These are phyloP conservation scores for Ophiostoma triangulosporum DNA, from an alignment of 2,329 filamentous ascomycete genomes.

Conservation along the genomic window DNA sequence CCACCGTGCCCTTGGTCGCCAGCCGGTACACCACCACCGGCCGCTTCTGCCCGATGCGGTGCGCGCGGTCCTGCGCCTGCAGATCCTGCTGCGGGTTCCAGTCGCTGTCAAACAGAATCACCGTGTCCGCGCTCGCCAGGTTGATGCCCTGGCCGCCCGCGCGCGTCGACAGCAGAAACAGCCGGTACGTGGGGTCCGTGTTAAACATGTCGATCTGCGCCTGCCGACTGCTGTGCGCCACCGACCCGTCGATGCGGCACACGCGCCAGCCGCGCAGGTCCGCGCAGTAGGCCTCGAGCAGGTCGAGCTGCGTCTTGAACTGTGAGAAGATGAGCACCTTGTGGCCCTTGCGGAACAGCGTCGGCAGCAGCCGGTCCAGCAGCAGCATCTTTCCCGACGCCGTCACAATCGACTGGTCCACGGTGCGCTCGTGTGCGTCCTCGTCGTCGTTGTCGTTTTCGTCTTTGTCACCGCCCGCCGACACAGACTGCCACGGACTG, in stretches of 20 bases:
- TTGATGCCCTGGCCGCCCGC: conserved; percentile 95
- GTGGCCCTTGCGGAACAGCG: conserved; percentile 59
- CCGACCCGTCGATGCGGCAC: conserved; percentile 83
- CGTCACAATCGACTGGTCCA: conserved; percentile 73
- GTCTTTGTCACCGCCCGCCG: too few species aligned
- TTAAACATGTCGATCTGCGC: conserved; percentile 65
- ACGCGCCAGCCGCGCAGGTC: conserved; percentile 66
- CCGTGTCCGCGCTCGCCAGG: conserved; percentile 78
- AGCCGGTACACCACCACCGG: conserved; percentile 91
- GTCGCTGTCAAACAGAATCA: conserved; percentile 76
- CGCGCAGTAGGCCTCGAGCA: conserved; percentile 73
- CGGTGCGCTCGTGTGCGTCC: conserved; percentile 35
- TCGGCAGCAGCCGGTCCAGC: conserved; percentile 70
- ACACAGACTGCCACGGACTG: conserved; percentile 66
- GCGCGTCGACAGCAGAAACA: conserved; percentile 82
- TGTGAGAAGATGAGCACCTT: conserved; percentile 95
- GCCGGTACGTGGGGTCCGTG: conserved; percentile 45
- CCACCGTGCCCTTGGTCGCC: conserved; percentile 84
- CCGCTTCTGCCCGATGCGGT: conserved; percentile 83
- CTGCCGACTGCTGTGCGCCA: conserved; percentile 59
- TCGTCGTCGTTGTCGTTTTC: too few species aligned
- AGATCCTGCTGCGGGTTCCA: conserved; percentile 97
- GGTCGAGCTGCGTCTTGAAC: conserved; percentile 87
- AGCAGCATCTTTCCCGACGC: conserved; percentile 93
- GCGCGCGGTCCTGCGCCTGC: conserved; percentile 88